Conservation (phyloP, 164 flowering plant species). For the Liriodendron chinense region DNA sequence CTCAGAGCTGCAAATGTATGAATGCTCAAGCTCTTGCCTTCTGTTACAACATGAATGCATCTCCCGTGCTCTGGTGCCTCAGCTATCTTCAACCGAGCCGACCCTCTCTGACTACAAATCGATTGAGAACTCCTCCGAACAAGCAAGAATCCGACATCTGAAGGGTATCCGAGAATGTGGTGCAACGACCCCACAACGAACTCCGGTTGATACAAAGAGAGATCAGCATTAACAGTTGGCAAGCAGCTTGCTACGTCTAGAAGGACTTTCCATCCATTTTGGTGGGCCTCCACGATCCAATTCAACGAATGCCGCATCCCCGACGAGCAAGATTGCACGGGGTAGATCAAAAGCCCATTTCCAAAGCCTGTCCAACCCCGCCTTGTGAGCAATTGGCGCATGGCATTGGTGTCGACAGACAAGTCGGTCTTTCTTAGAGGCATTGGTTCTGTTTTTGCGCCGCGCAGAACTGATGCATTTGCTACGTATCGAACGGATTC, state of each 20-base stretch:
- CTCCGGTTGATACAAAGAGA: conserved; percentile 13
- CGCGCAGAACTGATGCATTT: not conserved
- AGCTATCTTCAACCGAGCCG: conserved; percentile 4
- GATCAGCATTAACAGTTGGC: conserved; percentile 2
- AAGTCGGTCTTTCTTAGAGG: conserved; percentile 1
- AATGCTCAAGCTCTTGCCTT: conserved; percentile 4
- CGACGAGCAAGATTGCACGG: conserved; percentile 1
- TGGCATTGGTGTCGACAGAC: not conserved
- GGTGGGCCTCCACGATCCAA: conserved; percentile 10
- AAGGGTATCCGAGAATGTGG: conserved; percentile 10
- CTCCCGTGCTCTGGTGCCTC: conserved; percentile 5
- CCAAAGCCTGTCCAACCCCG: not conserved
- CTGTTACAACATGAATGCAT: not conserved
- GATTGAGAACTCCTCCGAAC: conserved; percentile 11
- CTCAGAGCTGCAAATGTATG: conserved; percentile 12
- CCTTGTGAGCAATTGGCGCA: conserved; percentile 4
- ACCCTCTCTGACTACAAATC: not conserved
- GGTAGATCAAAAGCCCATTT: conserved; percentile 8
- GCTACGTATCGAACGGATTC: conserved; percentile 1
- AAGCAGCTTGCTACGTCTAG: conserved; percentile 4
- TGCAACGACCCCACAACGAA: conserved; percentile 9
- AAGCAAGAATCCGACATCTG: conserved; percentile 6
- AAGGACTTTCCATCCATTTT: conserved; percentile 14
- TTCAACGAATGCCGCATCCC: conserved; percentile 10
- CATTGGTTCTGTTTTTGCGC: conserved; percentile 2